Base-by-base conservation (phyloP, 306 rosid genomes). In the Sophora flavescens region DNA sequence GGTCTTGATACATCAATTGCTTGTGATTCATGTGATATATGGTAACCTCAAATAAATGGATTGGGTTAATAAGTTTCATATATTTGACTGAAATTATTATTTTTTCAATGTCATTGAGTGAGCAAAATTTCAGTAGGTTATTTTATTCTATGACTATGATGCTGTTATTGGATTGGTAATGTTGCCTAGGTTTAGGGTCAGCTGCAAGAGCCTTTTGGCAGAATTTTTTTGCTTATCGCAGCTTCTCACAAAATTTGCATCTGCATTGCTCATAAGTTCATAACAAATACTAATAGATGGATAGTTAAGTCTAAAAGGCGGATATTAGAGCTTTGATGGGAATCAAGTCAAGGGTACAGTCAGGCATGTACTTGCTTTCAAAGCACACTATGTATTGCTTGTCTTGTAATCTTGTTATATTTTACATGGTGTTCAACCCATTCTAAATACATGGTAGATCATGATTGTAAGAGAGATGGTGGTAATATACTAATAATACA, bases 1-100 rank as follows among this genome's bases (percentile, higher is more conserved):
- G 78, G 79, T 87, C 90, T 90, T 13, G 97, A 92, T 81, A 95
- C 97, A 64, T 95, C 99, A 63, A 95, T 95, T 72, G 99, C 99
- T 22, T 95, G 99, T 70, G 99, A 95, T 86, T 95, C 96, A 63
- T 95, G 99, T 79, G 97, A 95, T 68, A 77, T 84, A 65, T 95
- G 99, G 97, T 90, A 84, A 84, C 75, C 48, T 62, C 65, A 57
- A 68, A 67, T 68, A 59, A 58, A 66, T 8, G 41, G 42, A 54
- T 74, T 54, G 50, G 72, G 64, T 77, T 69, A 32, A 30, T 42
- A 42, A 69, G 72, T 68, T 50, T 76, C 61, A 64, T 33, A 53
- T 79, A 38, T 67, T 26, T 13, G 15, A 53, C 30, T 77, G 15
- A 72, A 42, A 32, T 56, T 64, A 73, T 47, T 48, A 42, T 32